Evolutionary conservation across 2,329 filamentous ascomycete genomes (phyloP).

Genomic region (Arthrobotrys sphaeroides): DNA sequence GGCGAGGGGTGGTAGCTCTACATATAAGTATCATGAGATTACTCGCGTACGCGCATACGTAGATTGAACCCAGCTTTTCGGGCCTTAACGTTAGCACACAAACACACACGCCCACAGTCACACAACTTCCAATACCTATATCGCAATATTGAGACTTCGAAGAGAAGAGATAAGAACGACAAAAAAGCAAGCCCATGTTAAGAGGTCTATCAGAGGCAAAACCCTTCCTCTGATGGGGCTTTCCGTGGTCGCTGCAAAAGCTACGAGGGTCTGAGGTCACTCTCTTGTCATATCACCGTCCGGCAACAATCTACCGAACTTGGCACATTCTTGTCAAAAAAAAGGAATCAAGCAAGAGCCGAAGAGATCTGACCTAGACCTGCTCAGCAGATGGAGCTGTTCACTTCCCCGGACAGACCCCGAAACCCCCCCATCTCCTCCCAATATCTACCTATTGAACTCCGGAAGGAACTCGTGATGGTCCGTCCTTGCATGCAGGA

Average conservation of each 20-base stretch:
- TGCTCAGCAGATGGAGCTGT: too few relatives aligned
- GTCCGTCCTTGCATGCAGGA: slow-evolving; percentile 3
- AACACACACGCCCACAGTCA: background rate
- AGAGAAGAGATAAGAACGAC: background rate
- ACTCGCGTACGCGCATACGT: background rate
- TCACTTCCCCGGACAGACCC: slow-evolving; percentile 5
- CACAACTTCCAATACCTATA: background rate
- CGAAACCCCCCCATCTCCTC: background rate
- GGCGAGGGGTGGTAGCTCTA: background rate
- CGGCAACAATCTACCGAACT: slow-evolving; percentile 32
- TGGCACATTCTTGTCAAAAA: slow-evolving; percentile 1
- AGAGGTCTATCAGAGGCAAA: slow-evolving; percentile 20
- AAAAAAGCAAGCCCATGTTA: background rate
- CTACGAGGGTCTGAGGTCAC: slow-evolving; percentile 44
- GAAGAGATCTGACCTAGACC: background rate
- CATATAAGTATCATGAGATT: slow-evolving; percentile 15
- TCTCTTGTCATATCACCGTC: slow-evolving; percentile 40
- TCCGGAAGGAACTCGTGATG: slow-evolving; percentile 34
- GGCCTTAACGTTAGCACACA: background rate
- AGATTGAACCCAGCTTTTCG: background rate
- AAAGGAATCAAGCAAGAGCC: slow-evolving; percentile 1
- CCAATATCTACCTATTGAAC: background rate
- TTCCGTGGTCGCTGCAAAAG: background rate
- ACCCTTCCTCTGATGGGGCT: background rate
- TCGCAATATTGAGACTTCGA: background rate